phyloP scores from a whole-genome alignment of 2,329 filamentous ascomycete species.

The Pyrenophora teres region DNA sequence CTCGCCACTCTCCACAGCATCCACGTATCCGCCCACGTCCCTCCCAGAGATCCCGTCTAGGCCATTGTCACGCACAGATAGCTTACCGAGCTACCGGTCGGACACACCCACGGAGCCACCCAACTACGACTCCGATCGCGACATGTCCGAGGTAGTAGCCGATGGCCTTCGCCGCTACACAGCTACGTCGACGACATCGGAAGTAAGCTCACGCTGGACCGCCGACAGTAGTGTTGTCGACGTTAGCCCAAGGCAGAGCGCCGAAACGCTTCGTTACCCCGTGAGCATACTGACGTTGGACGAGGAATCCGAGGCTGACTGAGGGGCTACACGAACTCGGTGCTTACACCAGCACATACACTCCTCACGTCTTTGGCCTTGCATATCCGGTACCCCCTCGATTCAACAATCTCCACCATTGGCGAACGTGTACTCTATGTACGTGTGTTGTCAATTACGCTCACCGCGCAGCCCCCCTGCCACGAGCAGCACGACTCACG shows the following conservation, averaged over 20 bases:
- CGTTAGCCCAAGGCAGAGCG: constrained; percentile 46
- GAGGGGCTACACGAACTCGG: background rate
- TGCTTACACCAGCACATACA: constrained; percentile 6
- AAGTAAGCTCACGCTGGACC: constrained; percentile 41
- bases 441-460: background rate
- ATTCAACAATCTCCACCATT: background rate
- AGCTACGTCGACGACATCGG: constrained; percentile 27
- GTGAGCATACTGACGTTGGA: constrained; percentile 31
- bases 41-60: constrained; percentile 42
- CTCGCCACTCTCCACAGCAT: constrained; percentile 37
- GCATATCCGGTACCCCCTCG: background rate
- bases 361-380: constrained; percentile 7
- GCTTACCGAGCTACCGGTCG: constrained; percentile 53
- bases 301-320: constrained; percentile 24
- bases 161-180: constrained; percentile 51
- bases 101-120: constrained; percentile 46
- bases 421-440: background rate
- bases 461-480: background rate
- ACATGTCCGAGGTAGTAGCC: constrained; percentile 45
- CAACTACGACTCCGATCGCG: constrained; percentile 49
- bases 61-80: constrained; percentile 45
- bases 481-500: background rate
- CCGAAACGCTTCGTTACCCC: constrained; percentile 42
- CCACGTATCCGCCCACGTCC: constrained; percentile 37
- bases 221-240: constrained; percentile 47